Base-by-base conservation (phyloP, 306 rosid genomes). In the Glycyrrhiza uralensis region DNA sequence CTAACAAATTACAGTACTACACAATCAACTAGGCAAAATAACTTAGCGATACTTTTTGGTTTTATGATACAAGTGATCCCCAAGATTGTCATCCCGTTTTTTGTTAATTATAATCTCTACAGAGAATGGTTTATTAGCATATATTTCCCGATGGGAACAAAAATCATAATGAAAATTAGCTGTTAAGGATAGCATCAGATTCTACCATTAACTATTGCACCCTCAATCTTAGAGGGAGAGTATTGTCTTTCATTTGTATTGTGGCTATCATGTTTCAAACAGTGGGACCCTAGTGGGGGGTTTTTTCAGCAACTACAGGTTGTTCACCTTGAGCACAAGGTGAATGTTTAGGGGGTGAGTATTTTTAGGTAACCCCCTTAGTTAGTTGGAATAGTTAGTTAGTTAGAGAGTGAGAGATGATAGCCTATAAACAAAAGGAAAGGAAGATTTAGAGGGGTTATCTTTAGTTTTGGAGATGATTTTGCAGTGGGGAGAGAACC, bases 81-180 rank as follows among this genome's bases (percentile, higher is more conserved):
- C 52, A 32, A 56, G 62, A 76, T 29, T 1, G 8, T 54, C 28
- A 4, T 32, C 30, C 69, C 35, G 4, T 72, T 58, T 69, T 17
- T 65, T 45, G 39, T 19, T 9, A 46, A 41, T 24, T 56, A 65
- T 52, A 23, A 56, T 33, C 56, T 47, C 14, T 59, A 69, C 26
- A 59, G 17, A 46, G 17, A 17, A 69, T 69, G 7, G 42, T 15
- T 36, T 26, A 42, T 24, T 9, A 35, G 24, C 54, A 57, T 57
- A 76, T 44, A 46, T 46, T 46, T n/a, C 58, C 15, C 18, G 12
- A 32, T 4, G 44, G 20, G 13, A 47, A 45, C 59, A 71, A 70
- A n/a, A 75, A 55, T 38, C 69, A 71, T 54, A 60, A 52, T 29
- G 22, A 54, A 75, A 64, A 49, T 8, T 45, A 70, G 71, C 71